Base-by-base conservation (phyloP, 495 filamentous ascomycete species). In the Xylaria intraflava region DNA sequence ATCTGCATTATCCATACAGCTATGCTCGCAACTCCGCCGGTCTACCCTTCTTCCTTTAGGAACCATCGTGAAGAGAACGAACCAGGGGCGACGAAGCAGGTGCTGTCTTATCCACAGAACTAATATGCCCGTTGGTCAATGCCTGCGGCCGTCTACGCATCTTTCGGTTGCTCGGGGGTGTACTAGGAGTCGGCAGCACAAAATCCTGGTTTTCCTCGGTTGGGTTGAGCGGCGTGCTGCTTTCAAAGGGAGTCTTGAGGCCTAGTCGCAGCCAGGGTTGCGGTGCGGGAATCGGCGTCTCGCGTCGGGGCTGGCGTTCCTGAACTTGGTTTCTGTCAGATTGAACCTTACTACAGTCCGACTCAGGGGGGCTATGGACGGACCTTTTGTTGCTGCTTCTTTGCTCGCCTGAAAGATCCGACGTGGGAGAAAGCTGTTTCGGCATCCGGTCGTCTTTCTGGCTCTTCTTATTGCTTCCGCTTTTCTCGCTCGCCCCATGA, bases 251-350 rank as follows among this genome's bases (percentile, higher is more conserved):
- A 17, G 31, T 46, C 19, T 29, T 24, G 20, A 49, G 19, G 31
- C 31, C 49, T 5, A 55, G 39, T 26, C 54, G 31, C 35, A n/a
- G 46, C 60, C 59, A 63, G 33, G 60, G 60, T 40, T 55, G 45
- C 7, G 57, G 54, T 39, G 54, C 50, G 53, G 60, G 51, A 41
- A 56, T 17, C 2, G 57, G 51, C 9, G 57, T 60, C 42, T 46
- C 19, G n/a, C 30, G 31, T 35, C 23, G 48, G 30, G 19, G 9
- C 26, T 26, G 1, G 1, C 29, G 23, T 20, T 22, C 22, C 45
- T 33, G 36, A 12, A n/a, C 6, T 40, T 50, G 50, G 22, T 11
- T 12, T 10, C 22, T 38, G 24, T 20, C 26, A 0, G 14, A 7
- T 31, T 3, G 27, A 44, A 23, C 27, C 14, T 26, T 17, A 24